Percentiles rank a stretch among this genome's conserved stretches.
Conservation (phyloP, 2,329 filamentous ascomycete genomes). For the Amylocarpus encephaloides region DNA sequence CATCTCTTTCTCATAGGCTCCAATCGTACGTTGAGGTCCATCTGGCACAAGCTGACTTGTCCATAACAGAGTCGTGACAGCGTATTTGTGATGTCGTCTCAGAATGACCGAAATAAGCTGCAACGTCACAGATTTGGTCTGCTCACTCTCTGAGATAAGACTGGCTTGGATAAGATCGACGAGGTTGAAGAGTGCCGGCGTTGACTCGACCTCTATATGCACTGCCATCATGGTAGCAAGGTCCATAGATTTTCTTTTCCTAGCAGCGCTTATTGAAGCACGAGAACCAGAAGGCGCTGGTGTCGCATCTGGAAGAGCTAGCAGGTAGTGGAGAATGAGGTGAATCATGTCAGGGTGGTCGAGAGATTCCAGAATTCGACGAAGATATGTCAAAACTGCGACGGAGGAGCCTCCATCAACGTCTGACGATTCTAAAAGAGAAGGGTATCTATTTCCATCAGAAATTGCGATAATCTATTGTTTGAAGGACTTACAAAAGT, state of each 20-base stretch:
- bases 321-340: conserved; percentile 84
- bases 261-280: conserved; percentile 59
- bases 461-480: background rate
- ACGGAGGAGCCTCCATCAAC: conserved; percentile 95
- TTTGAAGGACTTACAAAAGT: conserved; percentile 57
- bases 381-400: conserved; percentile 88
- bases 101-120: conserved; percentile 82
- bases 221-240: conserved; percentile 73
- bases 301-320: conserved; percentile 65
- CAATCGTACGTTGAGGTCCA: conserved; percentile 57
- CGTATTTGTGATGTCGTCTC: conserved; percentile 81
- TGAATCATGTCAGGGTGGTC: conserved; percentile 93
- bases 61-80: conserved; percentile 68
- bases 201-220: conserved; percentile 65
- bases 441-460: conserved; percentile 66
- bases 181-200: conserved; percentile 85
- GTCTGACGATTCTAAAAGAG: conserved; percentile 91
- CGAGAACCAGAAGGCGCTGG: conserved; percentile 29
- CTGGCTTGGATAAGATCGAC: conserved; percentile 87
- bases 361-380: conserved; percentile 81
- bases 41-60: conserved; percentile 52
- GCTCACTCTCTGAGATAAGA: conserved; percentile 73
- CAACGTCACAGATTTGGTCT: conserved; percentile 84
- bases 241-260: conserved; percentile 83
- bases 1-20: conserved; percentile 69